Percentiles rank a stretch among this genome's conserved stretches.
phyloP scores from a whole-genome alignment of 228 moss, liverwort and hornwort species.

The Sphagnum fallax region DNA sequence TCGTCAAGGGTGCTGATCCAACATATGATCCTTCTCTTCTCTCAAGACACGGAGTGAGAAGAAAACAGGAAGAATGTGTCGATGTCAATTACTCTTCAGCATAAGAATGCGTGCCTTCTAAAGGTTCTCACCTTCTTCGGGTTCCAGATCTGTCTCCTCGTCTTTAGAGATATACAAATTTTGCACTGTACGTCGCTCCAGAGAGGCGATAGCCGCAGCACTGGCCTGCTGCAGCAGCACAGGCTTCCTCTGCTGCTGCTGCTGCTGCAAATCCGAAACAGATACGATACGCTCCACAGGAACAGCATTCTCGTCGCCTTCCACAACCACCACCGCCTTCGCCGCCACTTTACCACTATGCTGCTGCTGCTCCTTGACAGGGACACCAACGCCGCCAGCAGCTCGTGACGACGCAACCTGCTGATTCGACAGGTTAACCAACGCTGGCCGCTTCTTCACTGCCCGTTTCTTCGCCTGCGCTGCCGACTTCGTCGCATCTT shows the following conservation, averaged over 20 bases:
- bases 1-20: too few species aligned
- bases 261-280: conserved; percentile 14
- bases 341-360: background rate
- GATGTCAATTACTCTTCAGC: too few species aligned
- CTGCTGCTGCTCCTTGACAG: background rate
- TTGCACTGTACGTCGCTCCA: conserved; percentile 66
- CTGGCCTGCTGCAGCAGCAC: conserved; percentile 10
- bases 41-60: too few species aligned
- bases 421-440: conserved; percentile 38
- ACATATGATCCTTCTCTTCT: too few species aligned
- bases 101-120: too few species aligned
- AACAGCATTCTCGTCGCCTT: conserved; percentile 50
- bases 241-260: background rate
- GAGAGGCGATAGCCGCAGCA: conserved; percentile 72
- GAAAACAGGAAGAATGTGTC: too few species aligned
- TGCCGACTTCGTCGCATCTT: conserved; percentile 7
- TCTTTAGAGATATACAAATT: conserved; percentile 73
- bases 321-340: conserved; percentile 2
- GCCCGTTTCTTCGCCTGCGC: conserved; percentile 41
- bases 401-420: conserved; percentile 6
- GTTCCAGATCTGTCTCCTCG: conserved; percentile 11
- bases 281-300: conserved; percentile 8
- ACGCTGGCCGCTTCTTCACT: conserved; percentile 36
- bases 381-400: conserved; percentile 2
- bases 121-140: too few species aligned